A percentile compares a stretch with the other conserved stretches of the same genome.
Conservation (phyloP, 148 eudicot species). For the Rhododendron ovatum region DNA sequence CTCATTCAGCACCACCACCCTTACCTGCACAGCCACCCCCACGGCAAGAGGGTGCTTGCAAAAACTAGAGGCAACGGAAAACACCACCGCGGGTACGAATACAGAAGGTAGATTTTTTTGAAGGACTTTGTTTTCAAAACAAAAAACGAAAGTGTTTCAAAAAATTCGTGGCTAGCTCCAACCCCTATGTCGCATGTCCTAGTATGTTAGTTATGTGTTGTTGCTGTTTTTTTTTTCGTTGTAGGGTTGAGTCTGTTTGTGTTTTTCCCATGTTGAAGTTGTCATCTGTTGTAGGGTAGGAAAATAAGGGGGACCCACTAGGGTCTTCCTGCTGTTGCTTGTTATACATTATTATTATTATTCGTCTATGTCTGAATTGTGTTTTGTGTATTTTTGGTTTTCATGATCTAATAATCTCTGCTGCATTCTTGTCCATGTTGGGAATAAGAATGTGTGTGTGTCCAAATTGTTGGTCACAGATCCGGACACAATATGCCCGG, state of each 20-base stretch:
- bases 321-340: not conserved
- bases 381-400: not conserved
- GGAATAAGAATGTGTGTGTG: not conserved
- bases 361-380: not conserved
- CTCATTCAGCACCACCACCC: conserved; percentile 14
- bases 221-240: not conserved
- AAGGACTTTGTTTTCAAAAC: not conserved
- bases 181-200: not conserved
- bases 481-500: not conserved
- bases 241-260: not conserved
- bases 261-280: not conserved
- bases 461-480: not conserved
- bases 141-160: not conserved
- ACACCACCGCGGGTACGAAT: not conserved
- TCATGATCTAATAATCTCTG: not conserved
- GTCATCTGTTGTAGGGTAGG: not conserved
- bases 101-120: not conserved
- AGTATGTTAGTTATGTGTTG: not conserved
- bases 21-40: conserved; percentile 34
- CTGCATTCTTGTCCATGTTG: not conserved
- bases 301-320: not conserved
- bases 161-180: not conserved
- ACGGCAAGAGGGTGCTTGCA: conserved; percentile 37
- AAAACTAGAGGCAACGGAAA: conserved; percentile 1
- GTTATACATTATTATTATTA: not conserved